Base-by-base conservation (phyloP, 768 basidiomycete species). In the Rhodotorula graminis region DNA sequence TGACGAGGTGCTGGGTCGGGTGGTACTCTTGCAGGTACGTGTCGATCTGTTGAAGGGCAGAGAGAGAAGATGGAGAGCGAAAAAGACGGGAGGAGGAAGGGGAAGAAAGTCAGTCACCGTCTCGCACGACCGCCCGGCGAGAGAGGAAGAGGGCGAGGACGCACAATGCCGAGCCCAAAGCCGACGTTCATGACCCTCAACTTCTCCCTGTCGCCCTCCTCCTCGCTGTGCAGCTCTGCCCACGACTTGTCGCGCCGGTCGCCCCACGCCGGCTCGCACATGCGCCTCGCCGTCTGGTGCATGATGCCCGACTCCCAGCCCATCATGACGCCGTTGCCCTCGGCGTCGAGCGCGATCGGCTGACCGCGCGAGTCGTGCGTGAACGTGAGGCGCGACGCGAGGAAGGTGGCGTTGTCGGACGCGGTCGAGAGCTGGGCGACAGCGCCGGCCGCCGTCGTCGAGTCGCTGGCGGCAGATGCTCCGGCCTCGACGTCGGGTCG, bases 261-360 rank as follows among this genome's bases (percentile, higher is more conserved):
- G 40, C 1, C 31, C 53, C 40, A 44, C 31, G 81, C 79, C 58
- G 84, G 84, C 50, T 78, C 77, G 72, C 87, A 88, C 73, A 97
- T 83, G 64, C 81, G 65, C 84, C 80, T 29, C 92, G 66, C 93
- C 10, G 93, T 95, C 77, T 87, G 85, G 70, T 84, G 80, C 96
- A 98, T 98, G 78, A 98, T 91, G 15, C 82, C 85, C 58, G 82
- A 82, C 81, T 99, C 96, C 96, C 96, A 99, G 2, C 93, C 92
- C 96, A 99, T 99, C 96, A 99, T 99, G 11, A 99, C 95, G 21
- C 93, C 92, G n/a, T 94, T 86, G 70, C 93, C 89, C 74, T 89
- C 88, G 14, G 81, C 84, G 42, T 87, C 87, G 23, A 91, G 81
- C 72, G 93, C 96, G 31, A 96, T 86, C 62, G 92, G 89, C 80